Evolutionary conservation across 768 basidiomycete species (phyloP).

Genomic region (Auricularia sp.): DNA sequence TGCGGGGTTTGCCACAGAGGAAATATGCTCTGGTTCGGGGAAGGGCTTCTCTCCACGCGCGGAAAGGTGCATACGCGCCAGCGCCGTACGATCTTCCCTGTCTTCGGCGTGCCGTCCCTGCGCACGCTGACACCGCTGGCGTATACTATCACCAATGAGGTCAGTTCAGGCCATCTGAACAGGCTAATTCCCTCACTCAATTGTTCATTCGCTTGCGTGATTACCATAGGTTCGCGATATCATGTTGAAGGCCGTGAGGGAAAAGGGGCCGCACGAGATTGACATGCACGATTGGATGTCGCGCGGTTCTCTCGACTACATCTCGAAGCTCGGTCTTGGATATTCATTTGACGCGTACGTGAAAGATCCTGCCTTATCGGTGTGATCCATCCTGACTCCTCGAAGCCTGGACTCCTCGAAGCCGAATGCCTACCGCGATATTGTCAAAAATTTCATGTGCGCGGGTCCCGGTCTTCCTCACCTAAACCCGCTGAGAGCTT

Average conservation of each 20-base stretch:
- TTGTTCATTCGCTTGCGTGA: neutral
- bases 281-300: slow-evolving; percentile 27
- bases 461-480: neutral
- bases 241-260: slow-evolving; percentile 7
- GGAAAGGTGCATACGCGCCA: slow-evolving; percentile 23
- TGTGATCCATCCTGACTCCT: too few relatives aligned
- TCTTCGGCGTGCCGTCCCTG: slow-evolving; percentile 38
- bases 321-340: slow-evolving; percentile 39
- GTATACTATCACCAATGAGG: slow-evolving; percentile 36
- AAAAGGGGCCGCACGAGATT: slow-evolving; percentile 21
- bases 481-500: neutral
- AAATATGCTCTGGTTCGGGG: slow-evolving; percentile 39
- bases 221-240: neutral
- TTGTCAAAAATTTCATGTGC: slow-evolving; percentile 24
- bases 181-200: slow-evolving; percentile 2
- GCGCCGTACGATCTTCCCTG: slow-evolving; percentile 37
- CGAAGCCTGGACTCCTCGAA: slow-evolving; percentile 26
- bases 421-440: slow-evolving; percentile 34
- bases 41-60: slow-evolving; percentile 34
- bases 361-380: too few relatives aligned
- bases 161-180: slow-evolving; percentile 17
- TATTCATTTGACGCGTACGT: slow-evolving; percentile 35
- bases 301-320: slow-evolving; percentile 38
- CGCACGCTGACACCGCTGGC: slow-evolving; percentile 35
- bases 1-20: slow-evolving; percentile 19